Evolutionary conservation across 495 filamentous ascomycete species (phyloP).

Genomic region (Astrothelium macrocarpum): DNA sequence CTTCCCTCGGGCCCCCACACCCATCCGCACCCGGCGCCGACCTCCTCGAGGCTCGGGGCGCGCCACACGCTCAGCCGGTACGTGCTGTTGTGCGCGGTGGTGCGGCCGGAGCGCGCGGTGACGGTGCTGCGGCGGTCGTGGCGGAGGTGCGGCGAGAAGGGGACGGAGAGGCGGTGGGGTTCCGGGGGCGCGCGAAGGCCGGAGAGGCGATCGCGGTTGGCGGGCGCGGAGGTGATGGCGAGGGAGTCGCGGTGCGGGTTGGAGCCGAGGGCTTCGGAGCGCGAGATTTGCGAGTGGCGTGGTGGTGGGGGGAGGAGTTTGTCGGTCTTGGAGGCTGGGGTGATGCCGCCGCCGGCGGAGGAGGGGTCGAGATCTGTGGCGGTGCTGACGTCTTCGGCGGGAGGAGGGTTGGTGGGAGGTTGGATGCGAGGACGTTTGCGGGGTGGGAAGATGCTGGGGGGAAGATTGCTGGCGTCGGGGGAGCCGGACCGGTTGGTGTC

Average conservation of each 20-base stretch:
- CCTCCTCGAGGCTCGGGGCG: constrained; percentile 16
- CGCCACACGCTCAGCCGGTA: constrained; percentile 17
- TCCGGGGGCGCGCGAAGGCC: neutral
- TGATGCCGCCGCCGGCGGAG: neutral
- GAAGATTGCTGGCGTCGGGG: constrained; percentile 28
- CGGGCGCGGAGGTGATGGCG: neutral
- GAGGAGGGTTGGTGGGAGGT: constrained; percentile 3
- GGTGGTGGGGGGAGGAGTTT: neutral
- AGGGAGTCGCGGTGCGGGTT: neutral
- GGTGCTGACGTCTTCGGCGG: constrained; percentile 1
- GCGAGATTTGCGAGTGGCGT: neutral
- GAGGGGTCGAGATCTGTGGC: neutral
- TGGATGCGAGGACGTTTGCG: constrained; percentile 25
- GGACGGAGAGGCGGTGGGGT: neutral
- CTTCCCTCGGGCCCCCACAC: constrained; percentile 55
- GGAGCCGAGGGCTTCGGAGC: neutral
- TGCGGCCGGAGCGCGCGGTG: neutral
- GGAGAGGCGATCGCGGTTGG: neutral
- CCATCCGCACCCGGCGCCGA: neutral
- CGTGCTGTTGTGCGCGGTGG: too few species aligned
- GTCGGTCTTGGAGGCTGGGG: too few species aligned
- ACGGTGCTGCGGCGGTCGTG: constrained; percentile 9
- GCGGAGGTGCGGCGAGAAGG: neutral
- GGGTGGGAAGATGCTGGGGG: constrained; percentile 31
- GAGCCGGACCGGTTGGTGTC: constrained; percentile 22